Conservation (phyloP, 176 grass and related monocot species). For the Zoysia pacifica region DNA sequence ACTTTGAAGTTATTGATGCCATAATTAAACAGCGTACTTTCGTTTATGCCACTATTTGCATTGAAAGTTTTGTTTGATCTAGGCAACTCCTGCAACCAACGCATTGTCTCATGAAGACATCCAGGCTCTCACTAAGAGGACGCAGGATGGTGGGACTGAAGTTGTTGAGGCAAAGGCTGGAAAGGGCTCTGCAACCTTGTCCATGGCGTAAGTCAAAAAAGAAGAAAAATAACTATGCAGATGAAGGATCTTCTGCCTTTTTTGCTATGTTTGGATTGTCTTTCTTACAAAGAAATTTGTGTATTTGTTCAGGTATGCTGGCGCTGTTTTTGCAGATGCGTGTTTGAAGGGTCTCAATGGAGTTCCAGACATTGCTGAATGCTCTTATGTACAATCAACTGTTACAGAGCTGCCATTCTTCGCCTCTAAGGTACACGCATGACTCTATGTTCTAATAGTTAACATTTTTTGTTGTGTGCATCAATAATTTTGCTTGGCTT, state of each 20-base stretch:
- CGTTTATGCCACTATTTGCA: background rate
- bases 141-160: constrained; percentile 93
- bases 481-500: background rate
- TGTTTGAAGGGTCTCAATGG: constrained; percentile 98
- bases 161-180: constrained; percentile 98
- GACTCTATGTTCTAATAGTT: background rate
- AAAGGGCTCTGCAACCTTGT: constrained; percentile 96
- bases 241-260: background rate
- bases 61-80: constrained; percentile 1
- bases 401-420: constrained; percentile 92
- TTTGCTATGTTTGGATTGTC: background rate
- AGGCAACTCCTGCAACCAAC: constrained; percentile 81
- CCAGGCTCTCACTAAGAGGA: constrained; percentile 91
- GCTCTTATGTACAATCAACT: constrained; percentile 92
- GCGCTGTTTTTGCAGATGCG: constrained; percentile 94
- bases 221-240: background rate
- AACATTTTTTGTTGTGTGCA: background rate
- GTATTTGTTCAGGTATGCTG: constrained; percentile 69
- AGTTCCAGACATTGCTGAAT: constrained; percentile 81
- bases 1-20: background rate
- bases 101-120: constrained; percentile 70
- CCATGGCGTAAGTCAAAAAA: constrained; percentile 89
- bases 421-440: constrained; percentile 73
- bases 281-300: constrained; percentile 9
- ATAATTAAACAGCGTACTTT: background rate